Evolutionary conservation across 2,329 filamentous ascomycete species (phyloP), one percentile per base, ranked within the genome.

Genomic region (Xylogone sp.): DNA sequence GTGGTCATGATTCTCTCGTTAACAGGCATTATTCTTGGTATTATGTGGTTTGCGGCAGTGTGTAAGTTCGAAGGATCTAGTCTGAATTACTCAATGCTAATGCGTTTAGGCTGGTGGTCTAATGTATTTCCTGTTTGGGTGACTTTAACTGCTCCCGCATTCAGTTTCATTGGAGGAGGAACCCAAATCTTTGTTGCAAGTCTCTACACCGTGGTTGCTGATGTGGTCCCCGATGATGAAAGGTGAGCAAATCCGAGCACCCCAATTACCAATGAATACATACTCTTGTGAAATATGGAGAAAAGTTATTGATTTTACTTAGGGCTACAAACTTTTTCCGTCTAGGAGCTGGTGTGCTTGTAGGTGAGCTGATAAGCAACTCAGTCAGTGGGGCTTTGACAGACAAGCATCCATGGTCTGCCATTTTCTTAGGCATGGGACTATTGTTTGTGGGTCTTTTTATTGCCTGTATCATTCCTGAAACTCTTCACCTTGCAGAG

Each of bases 301-400:
- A n/a, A n/a, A n/a, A n/a, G 4, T 39, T 39, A 16, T 16, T 39
- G n/a, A 39, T 18, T 59, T 61, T 46, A 59, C 61, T 21, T 49
- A 66, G 21, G 62, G 49, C 49, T 66, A 68, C 53, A 58, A 68
- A 62, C 50, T 60, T 13, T 49, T 69, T 57, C 2, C 65, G 68
- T 24, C 52, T 24, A 50, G 57, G 2, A 59, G 61, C 47, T 6
- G 19, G 52, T 7, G 3, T 31, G n/a, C 52, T 70, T 34, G 52
- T 64, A 1, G 67, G 65, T 8, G 65, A 66, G 27, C 48, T 71
- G 10, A 51, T 67, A 18, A 65, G 64, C 1, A 67, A 67, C 0
- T 65, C 68, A 1, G 29, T 71, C 5, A 59, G 68, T 4, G 66
- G 65, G 2, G 57, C 60, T 42, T 59, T 71, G 57, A 69, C 71